Percentiles rank a stretch among this genome's conserved stretches.
Conservation (phyloP, 495 filamentous ascomycete species). For the Daldinia grandis region DNA sequence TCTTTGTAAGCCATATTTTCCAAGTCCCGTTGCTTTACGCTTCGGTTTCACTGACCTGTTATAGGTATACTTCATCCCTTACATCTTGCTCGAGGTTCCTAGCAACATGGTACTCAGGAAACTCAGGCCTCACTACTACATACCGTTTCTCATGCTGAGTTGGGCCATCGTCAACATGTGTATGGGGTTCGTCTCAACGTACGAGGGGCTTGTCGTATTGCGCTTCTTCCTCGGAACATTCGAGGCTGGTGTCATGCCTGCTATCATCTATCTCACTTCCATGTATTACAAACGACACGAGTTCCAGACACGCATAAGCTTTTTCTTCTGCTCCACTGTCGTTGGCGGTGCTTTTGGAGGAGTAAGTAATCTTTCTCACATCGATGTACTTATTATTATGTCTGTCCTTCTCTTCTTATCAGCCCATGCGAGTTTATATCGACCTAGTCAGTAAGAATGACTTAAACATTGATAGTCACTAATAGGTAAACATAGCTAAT, state of each 20-base stretch:
- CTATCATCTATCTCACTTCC: slow-evolving; percentile 62
- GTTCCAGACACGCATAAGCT: slow-evolving; percentile 64
- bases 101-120: slow-evolving; percentile 64
- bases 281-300: slow-evolving; percentile 73
- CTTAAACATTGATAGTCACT: not conserved
- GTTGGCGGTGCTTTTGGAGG: slow-evolving; percentile 70
- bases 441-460: not conserved
- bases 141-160: slow-evolving; percentile 61
- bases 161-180: slow-evolving; percentile 66
- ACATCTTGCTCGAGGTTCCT: slow-evolving; percentile 69
- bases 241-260: slow-evolving; percentile 67
- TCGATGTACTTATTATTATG: not conserved
- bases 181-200: slow-evolving; percentile 60
- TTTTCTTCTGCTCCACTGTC: slow-evolving; percentile 67
- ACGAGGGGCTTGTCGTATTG: slow-evolving; percentile 60
- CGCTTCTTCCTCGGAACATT: slow-evolving; percentile 67
- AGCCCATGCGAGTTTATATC: not conserved
- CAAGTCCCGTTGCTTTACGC: not conserved
- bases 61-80: slow-evolving; percentile 68
- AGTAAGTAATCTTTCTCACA: slow-evolving; percentile 35
- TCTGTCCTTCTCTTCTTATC: not conserved
- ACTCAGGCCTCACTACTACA: slow-evolving; percentile 60
- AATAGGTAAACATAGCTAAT: slow-evolving; percentile 15
- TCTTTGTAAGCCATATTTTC: slow-evolving; percentile 55
- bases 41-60: not conserved